phyloP scores from a whole-genome alignment of 106 monocot genomes.

The Allium sativum region DNA sequence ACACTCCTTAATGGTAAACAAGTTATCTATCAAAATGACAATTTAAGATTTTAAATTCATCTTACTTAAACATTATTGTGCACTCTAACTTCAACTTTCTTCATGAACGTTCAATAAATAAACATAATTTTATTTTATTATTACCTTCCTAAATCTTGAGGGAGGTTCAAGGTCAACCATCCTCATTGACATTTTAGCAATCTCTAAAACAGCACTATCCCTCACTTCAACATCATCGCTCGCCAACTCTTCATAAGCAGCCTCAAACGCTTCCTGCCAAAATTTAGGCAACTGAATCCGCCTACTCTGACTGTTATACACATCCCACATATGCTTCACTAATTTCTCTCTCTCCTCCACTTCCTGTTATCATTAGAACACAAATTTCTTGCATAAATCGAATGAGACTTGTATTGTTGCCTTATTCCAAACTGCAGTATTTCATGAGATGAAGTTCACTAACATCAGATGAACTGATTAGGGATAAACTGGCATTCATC shows the following conservation, averaged over 20 bases:
- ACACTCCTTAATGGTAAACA: too few species aligned
- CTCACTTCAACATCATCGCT: slow-evolving; percentile 38
- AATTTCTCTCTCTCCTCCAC: slow-evolving; percentile 93
- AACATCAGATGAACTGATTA: too few species aligned
- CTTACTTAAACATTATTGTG: too few species aligned
- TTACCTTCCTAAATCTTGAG: neutral
- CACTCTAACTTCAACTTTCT: too few species aligned
- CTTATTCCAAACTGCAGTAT: too few species aligned
- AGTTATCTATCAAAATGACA: too few species aligned
- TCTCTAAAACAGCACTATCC: slow-evolving; percentile 62
- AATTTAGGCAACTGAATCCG: slow-evolving; percentile 54
- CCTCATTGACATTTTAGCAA: slow-evolving; percentile 72
- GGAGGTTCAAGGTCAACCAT: slow-evolving; percentile 50
- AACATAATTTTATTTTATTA: too few species aligned
- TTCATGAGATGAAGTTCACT: too few species aligned
- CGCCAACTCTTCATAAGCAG: slow-evolving; percentile 80
- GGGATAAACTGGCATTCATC: too few species aligned
- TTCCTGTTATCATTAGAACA: slow-evolving; percentile 29
- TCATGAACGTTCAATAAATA: too few species aligned
- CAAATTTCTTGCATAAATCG: neutral
- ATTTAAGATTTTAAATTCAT: too few species aligned
- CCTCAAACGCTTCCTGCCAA: slow-evolving; percentile 96
- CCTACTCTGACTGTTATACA: slow-evolving; percentile 57
- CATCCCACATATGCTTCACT: slow-evolving; percentile 90
- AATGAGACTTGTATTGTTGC: too few species aligned